These are phyloP conservation scores for Metschnikowia amazonensis DNA, from an alignment of 805 yeast species.

Conservation along the genomic window DNA sequence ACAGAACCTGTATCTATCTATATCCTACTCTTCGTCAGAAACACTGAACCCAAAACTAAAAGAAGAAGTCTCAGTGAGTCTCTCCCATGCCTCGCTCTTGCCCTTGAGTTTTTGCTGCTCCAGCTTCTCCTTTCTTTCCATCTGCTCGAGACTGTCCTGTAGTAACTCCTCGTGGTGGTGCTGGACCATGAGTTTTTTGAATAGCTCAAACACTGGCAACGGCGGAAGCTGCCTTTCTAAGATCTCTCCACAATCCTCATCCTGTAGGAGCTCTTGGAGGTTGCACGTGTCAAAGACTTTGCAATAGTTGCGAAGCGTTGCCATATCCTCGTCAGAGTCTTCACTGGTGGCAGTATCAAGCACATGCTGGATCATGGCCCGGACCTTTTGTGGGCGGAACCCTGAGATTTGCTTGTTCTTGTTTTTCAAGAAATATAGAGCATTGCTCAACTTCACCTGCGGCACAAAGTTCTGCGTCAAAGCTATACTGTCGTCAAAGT, in stretches of 20 bases:
- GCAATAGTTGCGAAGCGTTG: constrained; percentile 25
- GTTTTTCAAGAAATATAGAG: constrained; percentile 61
- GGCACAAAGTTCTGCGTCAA: constrained; percentile 89
- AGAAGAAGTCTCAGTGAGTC: constrained; percentile 25
- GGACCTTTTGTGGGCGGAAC: constrained; percentile 57
- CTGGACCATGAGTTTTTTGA: constrained; percentile 45
- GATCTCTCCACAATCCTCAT: constrained; percentile 66
- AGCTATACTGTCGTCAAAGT: constrained; percentile 77
- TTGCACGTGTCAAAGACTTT: constrained; percentile 23
- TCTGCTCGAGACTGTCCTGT: constrained; percentile 25
- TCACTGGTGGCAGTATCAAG: not conserved
- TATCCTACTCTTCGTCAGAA: constrained; percentile 11
- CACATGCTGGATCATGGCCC: constrained; percentile 16
- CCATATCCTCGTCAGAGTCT: constrained; percentile 13
- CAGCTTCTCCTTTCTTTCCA: constrained; percentile 32
- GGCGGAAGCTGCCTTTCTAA: constrained; percentile 28
- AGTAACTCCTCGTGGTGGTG: constrained; percentile 38
- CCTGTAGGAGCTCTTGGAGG: constrained; percentile 24
- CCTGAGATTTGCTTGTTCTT: constrained; percentile 77
- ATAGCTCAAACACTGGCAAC: constrained; percentile 62
- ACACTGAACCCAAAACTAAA: constrained; percentile 33
- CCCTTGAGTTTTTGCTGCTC: constrained; percentile 28
- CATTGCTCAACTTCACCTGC: constrained; percentile 52
- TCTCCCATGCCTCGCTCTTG: constrained; percentile 53
- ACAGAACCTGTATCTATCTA: no score